phyloP scores from a whole-genome alignment of 208 protist species.

The Wallacemonas sp. region DNA sequence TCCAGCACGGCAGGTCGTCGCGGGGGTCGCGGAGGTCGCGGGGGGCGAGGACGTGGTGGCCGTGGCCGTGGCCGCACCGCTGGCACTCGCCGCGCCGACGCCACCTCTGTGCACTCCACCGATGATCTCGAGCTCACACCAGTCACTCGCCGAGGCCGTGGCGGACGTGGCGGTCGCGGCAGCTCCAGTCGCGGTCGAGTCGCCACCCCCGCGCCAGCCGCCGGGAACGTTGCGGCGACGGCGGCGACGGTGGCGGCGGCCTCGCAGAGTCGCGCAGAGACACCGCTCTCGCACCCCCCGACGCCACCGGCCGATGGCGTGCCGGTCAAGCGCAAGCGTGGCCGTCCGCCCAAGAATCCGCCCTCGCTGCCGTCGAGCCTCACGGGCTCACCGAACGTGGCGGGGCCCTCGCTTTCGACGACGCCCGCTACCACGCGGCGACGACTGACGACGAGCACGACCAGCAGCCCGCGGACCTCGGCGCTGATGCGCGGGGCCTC shows the following conservation, averaged over 20 bases:
- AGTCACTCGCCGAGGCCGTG: conserved; percentile 4
- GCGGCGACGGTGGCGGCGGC: neutral
- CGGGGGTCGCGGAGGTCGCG: conserved; percentile 4
- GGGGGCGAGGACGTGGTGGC: conserved; percentile 23
- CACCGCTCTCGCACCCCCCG: conserved; percentile 4
- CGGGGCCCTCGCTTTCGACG: conserved; percentile 17
- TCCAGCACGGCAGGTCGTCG: conserved; percentile 3
- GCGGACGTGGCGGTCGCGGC: neutral
- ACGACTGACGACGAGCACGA: neutral
- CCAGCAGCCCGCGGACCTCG: too few species aligned
- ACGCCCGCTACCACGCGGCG: neutral
- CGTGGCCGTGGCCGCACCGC: conserved; percentile 10
- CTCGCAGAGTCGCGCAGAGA: neutral
- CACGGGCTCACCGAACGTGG: conserved; percentile 1
- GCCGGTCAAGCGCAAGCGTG: conserved; percentile 63
- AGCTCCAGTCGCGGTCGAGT: too few species aligned
- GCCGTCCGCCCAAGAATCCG: conserved; percentile 54
- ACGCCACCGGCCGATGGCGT: neutral
- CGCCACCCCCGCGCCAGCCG: too few species aligned
- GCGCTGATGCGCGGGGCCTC: neutral
- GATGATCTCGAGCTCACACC: conserved; percentile 8
- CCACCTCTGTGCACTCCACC: neutral
- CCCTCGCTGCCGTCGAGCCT: conserved; percentile 21
- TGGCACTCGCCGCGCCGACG: neutral
- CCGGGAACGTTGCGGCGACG: too few species aligned